phyloP scores from a whole-genome alignment of 23 red algal genomes.

The Agarophyton chilense region DNA sequence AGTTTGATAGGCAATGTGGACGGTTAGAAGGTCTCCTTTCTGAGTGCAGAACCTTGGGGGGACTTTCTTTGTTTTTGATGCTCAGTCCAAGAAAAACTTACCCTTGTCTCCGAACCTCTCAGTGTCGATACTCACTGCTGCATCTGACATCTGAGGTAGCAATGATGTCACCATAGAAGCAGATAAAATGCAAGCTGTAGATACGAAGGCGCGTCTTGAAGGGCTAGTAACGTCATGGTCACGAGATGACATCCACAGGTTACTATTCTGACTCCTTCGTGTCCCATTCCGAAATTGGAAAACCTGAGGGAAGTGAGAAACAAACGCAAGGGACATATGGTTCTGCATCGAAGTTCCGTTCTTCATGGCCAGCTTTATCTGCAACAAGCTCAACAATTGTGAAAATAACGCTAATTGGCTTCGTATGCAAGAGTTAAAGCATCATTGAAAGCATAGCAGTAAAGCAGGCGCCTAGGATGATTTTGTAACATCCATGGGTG shows the following conservation, averaged over 20 bases:
- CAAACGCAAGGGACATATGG: background rate
- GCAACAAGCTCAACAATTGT: no score
- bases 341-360: no score
- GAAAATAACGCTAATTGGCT: no score
- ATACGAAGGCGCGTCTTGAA: slow-evolving; percentile 24
- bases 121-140: slow-evolving; percentile 69
- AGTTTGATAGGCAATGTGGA: background rate
- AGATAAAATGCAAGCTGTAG: background rate
- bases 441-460: no score
- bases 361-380: no score
- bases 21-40: background rate
- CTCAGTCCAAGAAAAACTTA: background rate
- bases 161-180: background rate
- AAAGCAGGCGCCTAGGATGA: no score
- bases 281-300: background rate
- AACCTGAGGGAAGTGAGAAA: background rate
- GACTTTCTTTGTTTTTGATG: background rate
- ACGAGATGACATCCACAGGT: background rate
- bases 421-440: no score
- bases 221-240: background rate
- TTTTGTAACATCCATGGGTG: no score
- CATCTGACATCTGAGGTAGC: slow-evolving; percentile 22
- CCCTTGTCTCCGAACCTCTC: slow-evolving; percentile 80
- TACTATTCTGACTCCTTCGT: background rate
- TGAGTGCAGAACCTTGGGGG: no score